Evolutionary conservation across 768 basidiomycete species (phyloP).

Genomic region (Naematelia encephala): DNA sequence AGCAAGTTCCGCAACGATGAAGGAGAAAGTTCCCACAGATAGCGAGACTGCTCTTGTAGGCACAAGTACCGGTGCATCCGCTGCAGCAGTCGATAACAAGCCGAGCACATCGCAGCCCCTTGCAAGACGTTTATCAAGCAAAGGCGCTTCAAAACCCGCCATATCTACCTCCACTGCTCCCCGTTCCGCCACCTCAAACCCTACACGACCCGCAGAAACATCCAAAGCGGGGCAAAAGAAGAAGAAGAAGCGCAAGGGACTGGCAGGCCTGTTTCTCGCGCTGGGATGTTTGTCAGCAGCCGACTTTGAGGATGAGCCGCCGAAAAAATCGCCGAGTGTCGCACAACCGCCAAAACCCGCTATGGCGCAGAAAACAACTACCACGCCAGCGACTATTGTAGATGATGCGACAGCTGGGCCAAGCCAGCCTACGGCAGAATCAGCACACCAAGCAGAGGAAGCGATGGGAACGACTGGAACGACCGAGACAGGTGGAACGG

Average conservation of each 20-base stretch:
- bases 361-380: conserved; percentile 2
- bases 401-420: neutral
- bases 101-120: conserved; percentile 4
- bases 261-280: conserved; percentile 37
- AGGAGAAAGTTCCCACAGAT: neutral
- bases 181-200: conserved; percentile 6
- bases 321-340: conserved; percentile 6
- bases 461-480: conserved; percentile 5
- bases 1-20: neutral
- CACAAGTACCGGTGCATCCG: conserved; percentile 4
- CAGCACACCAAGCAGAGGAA: neutral
- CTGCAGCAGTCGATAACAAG: conserved; percentile 6
- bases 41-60: neutral
- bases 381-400: conserved; percentile 13
- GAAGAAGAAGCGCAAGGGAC: conserved; percentile 37
- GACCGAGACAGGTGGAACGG: conserved; percentile 1
- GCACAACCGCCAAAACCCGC: conserved; percentile 4
- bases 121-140: neutral
- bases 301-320: conserved; percentile 40
- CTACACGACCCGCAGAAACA: conserved; percentile 8
- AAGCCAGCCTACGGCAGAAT: neutral
- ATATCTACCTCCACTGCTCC: neutral
- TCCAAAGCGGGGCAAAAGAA: conserved; percentile 22
- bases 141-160: neutral
- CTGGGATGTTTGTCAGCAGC: conserved; percentile 41